Percentiles rank a stretch among this genome's conserved stretches.
Conservation (phyloP, 2,329 filamentous ascomycete species). For the Teratosphaeria pseudoeucalypti region DNA sequence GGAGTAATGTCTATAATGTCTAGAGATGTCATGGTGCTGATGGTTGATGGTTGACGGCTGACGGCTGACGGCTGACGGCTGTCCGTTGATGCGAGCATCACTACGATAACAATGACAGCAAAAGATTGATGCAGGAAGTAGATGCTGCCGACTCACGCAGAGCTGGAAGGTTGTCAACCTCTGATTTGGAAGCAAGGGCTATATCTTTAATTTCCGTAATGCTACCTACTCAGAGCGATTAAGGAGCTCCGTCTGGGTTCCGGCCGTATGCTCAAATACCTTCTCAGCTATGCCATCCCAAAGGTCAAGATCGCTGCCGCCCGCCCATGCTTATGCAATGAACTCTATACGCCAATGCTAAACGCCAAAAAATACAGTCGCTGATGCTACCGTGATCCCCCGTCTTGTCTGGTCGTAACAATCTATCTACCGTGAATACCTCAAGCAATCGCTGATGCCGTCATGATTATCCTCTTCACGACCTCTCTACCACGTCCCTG, state of each 20-base stretch:
- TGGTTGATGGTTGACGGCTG: not conserved
- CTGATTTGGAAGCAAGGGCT: not conserved
- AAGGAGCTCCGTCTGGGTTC: too few relatives aligned
- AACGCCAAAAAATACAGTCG: not conserved
- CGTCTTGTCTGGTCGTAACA: not conserved
- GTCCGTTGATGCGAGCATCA: too few relatives aligned
- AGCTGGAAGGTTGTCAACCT: not conserved
- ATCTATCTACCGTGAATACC: not conserved
- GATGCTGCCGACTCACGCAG: not conserved
- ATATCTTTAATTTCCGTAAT: too few relatives aligned
- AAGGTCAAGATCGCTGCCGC: not conserved
- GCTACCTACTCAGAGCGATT: too few relatives aligned
- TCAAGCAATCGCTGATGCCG: not conserved
- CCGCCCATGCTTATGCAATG: not conserved
- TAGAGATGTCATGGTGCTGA: not conserved
- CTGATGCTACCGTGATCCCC: not conserved
- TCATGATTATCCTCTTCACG: not conserved
- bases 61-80: too few relatives aligned
- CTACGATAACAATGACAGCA: too few relatives aligned
- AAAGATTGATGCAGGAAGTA: too few relatives aligned
- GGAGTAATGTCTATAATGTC: conserved; percentile 24
- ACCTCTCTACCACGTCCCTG: conserved; percentile 29
- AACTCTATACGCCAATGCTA: not conserved
- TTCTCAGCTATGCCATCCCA: not conserved
- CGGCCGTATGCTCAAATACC: not conserved